Evolutionary conservation across 2,329 filamentous ascomycete species (phyloP).

Genomic region (Aspergillus sp.): DNA sequence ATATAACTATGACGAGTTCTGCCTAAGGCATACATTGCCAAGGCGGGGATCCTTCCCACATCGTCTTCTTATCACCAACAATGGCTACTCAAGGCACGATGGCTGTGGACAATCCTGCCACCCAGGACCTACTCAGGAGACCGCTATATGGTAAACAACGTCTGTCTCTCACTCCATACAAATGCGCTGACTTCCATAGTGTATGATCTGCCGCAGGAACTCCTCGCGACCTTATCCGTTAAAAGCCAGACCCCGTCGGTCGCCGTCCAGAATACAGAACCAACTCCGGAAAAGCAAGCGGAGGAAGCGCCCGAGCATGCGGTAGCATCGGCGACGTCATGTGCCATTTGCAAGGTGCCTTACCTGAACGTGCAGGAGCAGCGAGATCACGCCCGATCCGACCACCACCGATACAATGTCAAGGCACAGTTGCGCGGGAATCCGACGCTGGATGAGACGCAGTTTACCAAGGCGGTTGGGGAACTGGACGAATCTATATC

Average conservation of each 20-base stretch:
- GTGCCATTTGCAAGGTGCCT: conserved; percentile 65
- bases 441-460: conserved; percentile 61
- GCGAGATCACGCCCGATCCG: conserved; percentile 74
- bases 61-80: background rate
- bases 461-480: conserved; percentile 79
- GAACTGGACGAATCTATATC: conserved; percentile 91
- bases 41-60: too few species aligned
- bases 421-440: conserved; percentile 77
- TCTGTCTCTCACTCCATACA: background rate
- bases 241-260: conserved; percentile 38
- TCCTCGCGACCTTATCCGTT: conserved; percentile 58
- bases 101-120: conserved; percentile 13
- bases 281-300: conserved; percentile 13
- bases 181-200: conserved; percentile 42
- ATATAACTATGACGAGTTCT: too few species aligned
- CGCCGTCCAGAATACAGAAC: conserved; percentile 15
- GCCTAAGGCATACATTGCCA: too few species aligned
- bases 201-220: conserved; percentile 69
- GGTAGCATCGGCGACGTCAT: conserved; percentile 56
- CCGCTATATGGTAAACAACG: conserved; percentile 42
- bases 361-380: conserved; percentile 72
- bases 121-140: conserved; percentile 36
- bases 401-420: conserved; percentile 87
- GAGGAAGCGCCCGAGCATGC: conserved; percentile 32
- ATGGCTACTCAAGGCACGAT: conserved; percentile 3